A percentile compares a stretch with the other conserved stretches of the same genome.
These are phyloP conservation scores for Sugiyamaella marilandica DNA, from an alignment of 805 yeast genomes.

Conservation along the genomic window DNA sequence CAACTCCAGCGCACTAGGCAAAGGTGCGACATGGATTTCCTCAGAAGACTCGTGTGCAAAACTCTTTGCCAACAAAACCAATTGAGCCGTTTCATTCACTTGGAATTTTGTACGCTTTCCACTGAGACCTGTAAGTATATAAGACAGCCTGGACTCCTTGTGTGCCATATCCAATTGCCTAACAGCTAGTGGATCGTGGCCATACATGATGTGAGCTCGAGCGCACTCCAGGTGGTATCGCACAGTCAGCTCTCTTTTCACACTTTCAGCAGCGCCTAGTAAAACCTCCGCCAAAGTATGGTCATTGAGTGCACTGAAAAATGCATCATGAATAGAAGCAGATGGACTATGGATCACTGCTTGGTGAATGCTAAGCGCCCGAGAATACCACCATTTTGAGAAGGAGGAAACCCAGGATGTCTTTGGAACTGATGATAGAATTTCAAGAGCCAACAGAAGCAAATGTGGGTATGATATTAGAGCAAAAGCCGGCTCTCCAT, in stretches of 20 bases:
- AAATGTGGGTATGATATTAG: slow-evolving; percentile 49
- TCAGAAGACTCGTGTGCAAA: slow-evolving; percentile 8
- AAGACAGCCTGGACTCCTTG: slow-evolving; percentile 54
- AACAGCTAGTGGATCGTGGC: slow-evolving; percentile 27
- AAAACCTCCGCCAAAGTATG: slow-evolving; percentile 15
- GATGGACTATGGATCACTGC: slow-evolving; percentile 28
- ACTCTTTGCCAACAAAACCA: slow-evolving; percentile 62
- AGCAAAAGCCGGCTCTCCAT: slow-evolving; percentile 70
- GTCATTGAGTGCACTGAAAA: slow-evolving; percentile 22
- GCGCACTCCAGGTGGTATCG: slow-evolving; percentile 63
- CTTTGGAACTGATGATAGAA: slow-evolving; percentile 36
- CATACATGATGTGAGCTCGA: slow-evolving; percentile 38
- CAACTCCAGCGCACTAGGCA: slow-evolving; percentile 42
- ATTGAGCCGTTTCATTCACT: slow-evolving; percentile 60
- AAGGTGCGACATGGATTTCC: neutral
- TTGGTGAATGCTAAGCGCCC: slow-evolving; percentile 35
- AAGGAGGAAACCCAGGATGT: neutral
- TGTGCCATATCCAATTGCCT: slow-evolving; percentile 24
- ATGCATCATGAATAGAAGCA: slow-evolving; percentile 25
- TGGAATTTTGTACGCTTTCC: slow-evolving; percentile 87
- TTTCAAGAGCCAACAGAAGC: slow-evolving; percentile 39
- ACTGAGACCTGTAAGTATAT: slow-evolving; percentile 77
- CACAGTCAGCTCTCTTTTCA: slow-evolving; percentile 36
- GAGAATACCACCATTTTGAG: slow-evolving; percentile 31
- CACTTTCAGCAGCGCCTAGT: slow-evolving; percentile 17